Conservation (phyloP, 2,329 filamentous ascomycete genomes). For the Cladophialophora immunda region DNA sequence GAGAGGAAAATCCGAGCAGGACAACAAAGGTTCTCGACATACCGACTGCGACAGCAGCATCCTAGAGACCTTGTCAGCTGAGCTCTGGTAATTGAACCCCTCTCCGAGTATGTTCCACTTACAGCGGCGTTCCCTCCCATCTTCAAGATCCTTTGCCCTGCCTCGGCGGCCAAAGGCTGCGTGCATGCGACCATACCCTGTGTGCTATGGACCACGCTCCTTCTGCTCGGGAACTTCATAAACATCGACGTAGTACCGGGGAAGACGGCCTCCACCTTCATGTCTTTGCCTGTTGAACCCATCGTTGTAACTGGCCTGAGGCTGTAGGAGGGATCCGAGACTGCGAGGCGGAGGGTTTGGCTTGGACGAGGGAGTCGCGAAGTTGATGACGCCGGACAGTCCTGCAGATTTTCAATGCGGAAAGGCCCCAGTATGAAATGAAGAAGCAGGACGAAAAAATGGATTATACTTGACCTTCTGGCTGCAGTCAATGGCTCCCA, state of each 20-base stretch:
- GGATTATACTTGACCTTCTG: background rate
- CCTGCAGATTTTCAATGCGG: background rate
- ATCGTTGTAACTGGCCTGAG: constrained; percentile 15
- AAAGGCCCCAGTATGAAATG: background rate
- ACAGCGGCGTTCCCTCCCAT: constrained; percentile 93
- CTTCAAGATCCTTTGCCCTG: constrained; percentile 83
- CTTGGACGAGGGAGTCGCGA: background rate
- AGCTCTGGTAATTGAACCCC: background rate
- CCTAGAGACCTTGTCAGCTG: constrained; percentile 60
- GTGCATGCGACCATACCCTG: constrained; percentile 90
- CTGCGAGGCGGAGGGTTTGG: background rate
- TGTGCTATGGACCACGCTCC: constrained; percentile 92
- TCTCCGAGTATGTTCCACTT: constrained; percentile 50
- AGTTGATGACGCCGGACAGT: background rate
- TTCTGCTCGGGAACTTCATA: constrained; percentile 75
- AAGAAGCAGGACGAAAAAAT: background rate
- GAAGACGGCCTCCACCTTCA: constrained; percentile 57
- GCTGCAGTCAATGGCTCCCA: constrained; percentile 3
- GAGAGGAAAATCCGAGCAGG: background rate
- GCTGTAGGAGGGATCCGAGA: background rate
- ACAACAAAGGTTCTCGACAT: constrained; percentile 43
- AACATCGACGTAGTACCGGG: constrained; percentile 56
- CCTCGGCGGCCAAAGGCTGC: constrained; percentile 87
- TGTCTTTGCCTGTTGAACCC: constrained; percentile 31
- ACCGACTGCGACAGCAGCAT: constrained; percentile 95